Conservation (phyloP, 495 filamentous ascomycete species). For the Neurospora sp. region DNA sequence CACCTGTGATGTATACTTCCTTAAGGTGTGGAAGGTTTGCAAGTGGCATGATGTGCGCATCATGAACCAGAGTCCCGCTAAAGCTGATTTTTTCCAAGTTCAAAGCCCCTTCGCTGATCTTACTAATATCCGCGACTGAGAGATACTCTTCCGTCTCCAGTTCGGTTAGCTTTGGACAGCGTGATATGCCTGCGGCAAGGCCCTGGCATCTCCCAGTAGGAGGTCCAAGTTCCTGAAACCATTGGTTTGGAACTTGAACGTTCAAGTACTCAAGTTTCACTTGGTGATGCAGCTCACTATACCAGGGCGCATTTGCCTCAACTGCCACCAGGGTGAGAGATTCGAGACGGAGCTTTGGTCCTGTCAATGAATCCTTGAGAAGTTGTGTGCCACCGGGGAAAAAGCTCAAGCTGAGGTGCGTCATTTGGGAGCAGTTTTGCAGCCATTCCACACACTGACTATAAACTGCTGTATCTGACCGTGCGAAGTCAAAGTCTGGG, state of each 20-base stretch:
- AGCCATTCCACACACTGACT: slow-evolving; percentile 45
- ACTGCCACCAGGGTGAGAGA: slow-evolving; percentile 12
- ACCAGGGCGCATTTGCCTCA: slow-evolving; percentile 9
- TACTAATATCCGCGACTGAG: slow-evolving; percentile 3
- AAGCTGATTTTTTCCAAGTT: slow-evolving; percentile 45
- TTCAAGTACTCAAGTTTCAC: slow-evolving; percentile 19
- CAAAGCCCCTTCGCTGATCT: slow-evolving; percentile 23
- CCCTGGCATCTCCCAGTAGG: slow-evolving; percentile 7
- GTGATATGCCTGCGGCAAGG: slow-evolving; percentile 37
- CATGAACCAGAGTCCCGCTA: slow-evolving; percentile 45
- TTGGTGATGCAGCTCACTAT: slow-evolving; percentile 15
- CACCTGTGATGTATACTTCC: slow-evolving; percentile 34
- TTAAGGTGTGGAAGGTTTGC: slow-evolving; percentile 29
- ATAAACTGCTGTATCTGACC: slow-evolving; percentile 22
- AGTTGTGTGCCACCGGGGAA: slow-evolving; percentile 43
- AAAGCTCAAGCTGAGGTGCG: slow-evolving; percentile 36
- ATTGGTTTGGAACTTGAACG: slow-evolving; percentile 41
- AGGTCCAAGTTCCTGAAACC: slow-evolving; percentile 29
- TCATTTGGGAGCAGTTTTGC: slow-evolving; percentile 43
- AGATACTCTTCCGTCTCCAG: slow-evolving; percentile 19
- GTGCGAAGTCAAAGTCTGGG: not conserved
- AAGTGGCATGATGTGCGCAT: slow-evolving; percentile 34
- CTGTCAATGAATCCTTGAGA: slow-evolving; percentile 39
- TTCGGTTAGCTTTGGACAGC: slow-evolving; percentile 18
- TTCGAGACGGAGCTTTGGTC: slow-evolving; percentile 16